Evolutionary conservation across 805 yeast genomes (phyloP), one percentile per base, ranked within the genome.

Genomic region (Zygosaccharomyces lentus): DNA sequence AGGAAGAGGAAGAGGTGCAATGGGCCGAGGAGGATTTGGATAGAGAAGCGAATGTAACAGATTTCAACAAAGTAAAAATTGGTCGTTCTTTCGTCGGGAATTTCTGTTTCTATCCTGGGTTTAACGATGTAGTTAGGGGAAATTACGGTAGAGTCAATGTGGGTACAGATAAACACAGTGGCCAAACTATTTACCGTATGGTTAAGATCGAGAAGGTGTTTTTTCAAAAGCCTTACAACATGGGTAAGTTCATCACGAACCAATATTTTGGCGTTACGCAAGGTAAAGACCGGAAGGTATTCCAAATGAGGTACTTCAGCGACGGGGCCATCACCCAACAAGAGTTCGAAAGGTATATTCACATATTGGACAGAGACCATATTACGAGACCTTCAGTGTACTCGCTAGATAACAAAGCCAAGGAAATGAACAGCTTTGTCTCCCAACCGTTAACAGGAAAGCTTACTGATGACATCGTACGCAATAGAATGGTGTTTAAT

Each of bases 91-190:
- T 81, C 54, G 77, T 89, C 36, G 77, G 82, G 32, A 84, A 83
- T 62, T 87, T 73, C 61, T 80, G 90, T 60, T 89, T 81, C 64
- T 82, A 89, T 66, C 90, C 93, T 9, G 89, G 81, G 27, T 90
- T 95, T 64, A 80, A 77, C 37, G 80, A 78, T 15, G 75, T 77
- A 0, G 77, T 87, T 12, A 72, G 76, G 15, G 95, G 87, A 16
- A 81, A 95, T 41, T 87, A 74, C 62, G 95, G 90, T 29, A 78
- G 90, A 54, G 81, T 93, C 45, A 89, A 87, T 62, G 77, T 93
- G 46, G 96, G 96, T 8, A 59, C 71, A 34, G 84, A 82, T 57
- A 75, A 74, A 46, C 74, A 80, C 37, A 77, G 81, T 9, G 79
- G 83, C 25, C 71, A 73, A 57, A 76, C 83, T 9, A 77, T 78